Evolutionary conservation across 225 moss, liverwort and hornwort species (phyloP), one percentile per base, ranked within the genome.

Genomic region (Sphagnum tenellum): DNA sequence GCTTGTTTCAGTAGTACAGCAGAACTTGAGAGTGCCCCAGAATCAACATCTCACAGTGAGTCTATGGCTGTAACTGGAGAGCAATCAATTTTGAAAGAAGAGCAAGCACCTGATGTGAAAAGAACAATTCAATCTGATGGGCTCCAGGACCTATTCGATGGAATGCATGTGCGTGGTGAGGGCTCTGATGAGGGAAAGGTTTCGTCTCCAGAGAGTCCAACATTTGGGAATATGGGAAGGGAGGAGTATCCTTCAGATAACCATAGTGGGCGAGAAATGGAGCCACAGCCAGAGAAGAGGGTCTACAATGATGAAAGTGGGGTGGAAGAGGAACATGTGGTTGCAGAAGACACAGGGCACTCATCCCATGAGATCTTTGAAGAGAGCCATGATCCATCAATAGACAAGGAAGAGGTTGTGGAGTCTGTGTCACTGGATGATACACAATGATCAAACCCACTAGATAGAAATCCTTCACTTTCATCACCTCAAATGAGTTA

Each of bases 111-210:
- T 62, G 65, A 69, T n/a, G 61, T 65, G 1, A 78, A 78, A 69
- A 67, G 73, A 52, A 8, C 68, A 5, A 60, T 63, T 66, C 77
- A 70, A 50, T 58, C 59, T 48, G 80, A 78, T 69, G 64, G 61
- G 64, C 71, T 69, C 11, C 71, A 67, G 67, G 73, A 81, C 47
- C 73, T 78, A 55, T 81, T 76, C 58, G 81, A 81, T 60, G 71
- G 70, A 6, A 61, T 67, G 73, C 70, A 51, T 55, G 64, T 73
- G 49, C 47, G 50, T 8, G 63, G 50, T 8, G 63, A 73, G 51
- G 64, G 29, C 59, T 63, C 70, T 45, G 63, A 61, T 12, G 54
- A 56, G 14, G 57, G 59, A 45, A 50, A 12, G 12, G 47, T 59
- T 52, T 5, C 6, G 52, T 9, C 52, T 52, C 9, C 52, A 52